phyloP scores from a whole-genome alignment of 805 yeast genomes.

The Barnettozyma vustinii region DNA sequence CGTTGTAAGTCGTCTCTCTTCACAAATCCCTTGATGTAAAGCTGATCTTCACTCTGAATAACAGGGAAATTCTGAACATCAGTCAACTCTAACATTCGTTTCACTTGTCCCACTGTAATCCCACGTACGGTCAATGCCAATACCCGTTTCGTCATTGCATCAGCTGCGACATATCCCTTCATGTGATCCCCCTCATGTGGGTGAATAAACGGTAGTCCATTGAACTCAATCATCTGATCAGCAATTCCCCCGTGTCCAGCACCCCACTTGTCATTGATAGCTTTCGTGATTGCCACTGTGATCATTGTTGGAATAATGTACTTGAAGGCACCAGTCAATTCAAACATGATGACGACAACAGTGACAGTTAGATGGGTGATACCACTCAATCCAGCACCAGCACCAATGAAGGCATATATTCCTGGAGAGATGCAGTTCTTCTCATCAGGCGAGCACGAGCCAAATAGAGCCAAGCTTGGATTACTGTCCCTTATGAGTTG shows the following conservation, averaged over 20 bases:
- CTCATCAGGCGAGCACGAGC: slow-evolving; percentile 36
- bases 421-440: slow-evolving; percentile 78
- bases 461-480: slow-evolving; percentile 32
- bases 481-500: slow-evolving; percentile 41
- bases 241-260: slow-evolving; percentile 73
- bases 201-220: slow-evolving; percentile 81
- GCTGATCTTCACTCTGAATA: slow-evolving; percentile 33
- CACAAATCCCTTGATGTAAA: slow-evolving; percentile 42
- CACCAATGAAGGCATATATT: slow-evolving; percentile 91
- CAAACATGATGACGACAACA: slow-evolving; percentile 93
- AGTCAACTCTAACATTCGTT: slow-evolving; percentile 29
- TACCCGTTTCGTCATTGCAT: slow-evolving; percentile 54
- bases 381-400: slow-evolving; percentile 92
- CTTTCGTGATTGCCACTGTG: slow-evolving; percentile 82
- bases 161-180: slow-evolving; percentile 40
- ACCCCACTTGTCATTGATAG: slow-evolving; percentile 73
- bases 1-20: slow-evolving; percentile 36
- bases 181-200: slow-evolving; percentile 63
- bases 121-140: slow-evolving; percentile 35
- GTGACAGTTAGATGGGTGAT: slow-evolving; percentile 90
- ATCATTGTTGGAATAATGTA: slow-evolving; percentile 96
- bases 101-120: slow-evolving; percentile 31
- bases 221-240: slow-evolving; percentile 86
- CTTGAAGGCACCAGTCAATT: slow-evolving; percentile 88
- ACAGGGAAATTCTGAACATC: slow-evolving; percentile 50